Percentiles rank a stretch among this genome's conserved stretches.
These are phyloP conservation scores for Colletotrichum simmondsii DNA, from an alignment of 2,329 filamentous ascomycete species.

Conservation along the genomic window DNA sequence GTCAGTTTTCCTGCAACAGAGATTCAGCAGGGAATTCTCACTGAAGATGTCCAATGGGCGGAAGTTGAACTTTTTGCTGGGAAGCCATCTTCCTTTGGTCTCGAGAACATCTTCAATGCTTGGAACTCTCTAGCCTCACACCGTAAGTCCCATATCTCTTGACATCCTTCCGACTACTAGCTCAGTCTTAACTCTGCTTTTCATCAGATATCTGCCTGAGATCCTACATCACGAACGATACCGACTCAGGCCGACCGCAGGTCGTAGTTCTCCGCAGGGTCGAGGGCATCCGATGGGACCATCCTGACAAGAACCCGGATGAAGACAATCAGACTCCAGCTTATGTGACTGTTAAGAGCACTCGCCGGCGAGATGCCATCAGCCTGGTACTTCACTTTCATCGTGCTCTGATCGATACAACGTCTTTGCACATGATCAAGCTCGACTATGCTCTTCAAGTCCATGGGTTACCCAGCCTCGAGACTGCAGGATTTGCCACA, in stretches of 20 bases:
- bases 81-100: not conserved
- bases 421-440: slow-evolving; percentile 8
- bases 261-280: not conserved
- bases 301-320: not conserved
- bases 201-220: not conserved
- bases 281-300: not conserved
- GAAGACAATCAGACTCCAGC: not conserved
- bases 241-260: not conserved
- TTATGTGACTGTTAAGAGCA: not conserved
- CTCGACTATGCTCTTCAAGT: not conserved
- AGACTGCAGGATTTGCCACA: not conserved
- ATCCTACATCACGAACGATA: not conserved
- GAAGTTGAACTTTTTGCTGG: not conserved
- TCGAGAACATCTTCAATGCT: not conserved
- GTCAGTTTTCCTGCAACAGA: not conserved
- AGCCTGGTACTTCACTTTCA: slow-evolving; percentile 3
- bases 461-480: not conserved
- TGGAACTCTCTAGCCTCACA: not conserved
- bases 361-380: not conserved
- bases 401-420: slow-evolving; percentile 5
- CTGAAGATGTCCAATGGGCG: not conserved
- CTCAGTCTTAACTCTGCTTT: not conserved
- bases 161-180: not conserved
- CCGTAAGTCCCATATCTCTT: not conserved
- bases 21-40: not conserved